These are phyloP conservation scores for Nakaseomyces kungkrabaensis DNA, from an alignment of 1,139 yeast genomes.

Conservation along the genomic window DNA sequence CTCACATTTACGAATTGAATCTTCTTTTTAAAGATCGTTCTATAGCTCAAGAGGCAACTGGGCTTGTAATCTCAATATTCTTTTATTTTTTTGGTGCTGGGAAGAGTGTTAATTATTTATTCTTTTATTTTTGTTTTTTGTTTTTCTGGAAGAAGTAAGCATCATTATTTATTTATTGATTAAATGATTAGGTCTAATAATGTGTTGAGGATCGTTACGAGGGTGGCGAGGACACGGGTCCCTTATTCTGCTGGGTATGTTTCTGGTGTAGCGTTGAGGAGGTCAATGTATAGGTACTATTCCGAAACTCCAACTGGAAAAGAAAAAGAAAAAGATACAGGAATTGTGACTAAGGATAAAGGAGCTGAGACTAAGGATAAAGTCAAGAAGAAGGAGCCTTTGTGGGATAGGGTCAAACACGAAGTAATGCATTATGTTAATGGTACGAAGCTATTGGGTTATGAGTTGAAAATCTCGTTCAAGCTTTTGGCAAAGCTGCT, in stretches of 20 bases:
- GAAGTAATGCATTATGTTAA: constrained; percentile 90
- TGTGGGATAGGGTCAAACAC: constrained; percentile 81
- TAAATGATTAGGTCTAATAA: not conserved
- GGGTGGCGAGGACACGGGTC: not conserved
- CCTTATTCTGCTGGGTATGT: not conserved
- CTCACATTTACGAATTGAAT: not conserved
- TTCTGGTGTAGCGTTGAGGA: not conserved
- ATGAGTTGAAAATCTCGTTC: constrained; percentile 78
- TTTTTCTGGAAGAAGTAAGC: not conserved
- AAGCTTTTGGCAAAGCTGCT: constrained; percentile 73
- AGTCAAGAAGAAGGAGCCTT: constrained; percentile 33
- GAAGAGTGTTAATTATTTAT: not conserved
- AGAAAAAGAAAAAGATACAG: no score
- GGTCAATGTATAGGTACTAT: not conserved
- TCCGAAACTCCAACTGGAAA: not conserved
- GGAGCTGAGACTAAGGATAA: constrained; percentile 6
- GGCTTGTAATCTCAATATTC: not conserved
- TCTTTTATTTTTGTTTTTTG: not conserved
- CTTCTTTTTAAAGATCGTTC: no score
- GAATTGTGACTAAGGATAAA: not conserved
- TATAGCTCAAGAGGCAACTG: no score
- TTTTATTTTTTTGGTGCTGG: not conserved
- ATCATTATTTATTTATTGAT: not conserved
- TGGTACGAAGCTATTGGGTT: constrained; percentile 88
- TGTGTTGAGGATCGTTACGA: not conserved